These are phyloP conservation scores for Saccharata proteae DNA, from an alignment of 2,329 filamentous ascomycete genomes.

Conservation along the genomic window DNA sequence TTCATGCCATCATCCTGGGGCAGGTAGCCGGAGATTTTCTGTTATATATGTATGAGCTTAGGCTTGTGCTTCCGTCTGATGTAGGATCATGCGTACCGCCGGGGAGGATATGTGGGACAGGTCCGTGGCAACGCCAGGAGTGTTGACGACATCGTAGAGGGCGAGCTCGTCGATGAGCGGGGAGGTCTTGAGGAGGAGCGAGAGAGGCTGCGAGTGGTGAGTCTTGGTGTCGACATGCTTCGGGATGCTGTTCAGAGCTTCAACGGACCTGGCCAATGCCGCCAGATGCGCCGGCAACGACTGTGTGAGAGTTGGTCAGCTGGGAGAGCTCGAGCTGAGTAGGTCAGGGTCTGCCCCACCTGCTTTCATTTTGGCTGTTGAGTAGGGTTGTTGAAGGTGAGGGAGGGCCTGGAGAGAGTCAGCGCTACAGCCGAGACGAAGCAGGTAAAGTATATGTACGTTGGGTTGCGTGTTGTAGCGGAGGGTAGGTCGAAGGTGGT, in stretches of 20 bases:
- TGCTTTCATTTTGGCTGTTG: slow-evolving; percentile 28
- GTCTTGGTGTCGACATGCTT: background rate
- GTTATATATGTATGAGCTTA: slow-evolving; percentile 18
- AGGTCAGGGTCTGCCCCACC: slow-evolving; percentile 11
- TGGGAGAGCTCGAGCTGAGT: slow-evolving; percentile 1
- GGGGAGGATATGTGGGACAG: slow-evolving; percentile 92
- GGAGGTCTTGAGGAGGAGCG: slow-evolving; percentile 85
- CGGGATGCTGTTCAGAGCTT: slow-evolving; percentile 1
- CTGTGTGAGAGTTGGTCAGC: slow-evolving; percentile 25
- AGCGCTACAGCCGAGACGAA: background rate
- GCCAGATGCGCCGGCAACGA: slow-evolving; percentile 90
- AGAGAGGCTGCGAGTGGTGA: slow-evolving; percentile 90
- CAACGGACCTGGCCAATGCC: slow-evolving; percentile 86
- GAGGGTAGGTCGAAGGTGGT: background rate
- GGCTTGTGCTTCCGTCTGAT: slow-evolving; percentile 2
- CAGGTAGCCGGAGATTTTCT: slow-evolving; percentile 83
- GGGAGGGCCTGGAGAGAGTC: slow-evolving; percentile 6
- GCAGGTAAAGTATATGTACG: background rate
- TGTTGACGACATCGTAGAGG: slow-evolving; percentile 99
- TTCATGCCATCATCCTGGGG: slow-evolving; percentile 76
- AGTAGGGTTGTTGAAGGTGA: slow-evolving; percentile 12
- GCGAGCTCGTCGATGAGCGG: slow-evolving; percentile 83
- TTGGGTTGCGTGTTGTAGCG: too few species aligned
- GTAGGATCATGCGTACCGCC: slow-evolving; percentile 47
- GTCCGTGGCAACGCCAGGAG: slow-evolving; percentile 88